phyloP scores from a whole-genome alignment of 306 rosid genomes.

The Dryas octopetala region DNA sequence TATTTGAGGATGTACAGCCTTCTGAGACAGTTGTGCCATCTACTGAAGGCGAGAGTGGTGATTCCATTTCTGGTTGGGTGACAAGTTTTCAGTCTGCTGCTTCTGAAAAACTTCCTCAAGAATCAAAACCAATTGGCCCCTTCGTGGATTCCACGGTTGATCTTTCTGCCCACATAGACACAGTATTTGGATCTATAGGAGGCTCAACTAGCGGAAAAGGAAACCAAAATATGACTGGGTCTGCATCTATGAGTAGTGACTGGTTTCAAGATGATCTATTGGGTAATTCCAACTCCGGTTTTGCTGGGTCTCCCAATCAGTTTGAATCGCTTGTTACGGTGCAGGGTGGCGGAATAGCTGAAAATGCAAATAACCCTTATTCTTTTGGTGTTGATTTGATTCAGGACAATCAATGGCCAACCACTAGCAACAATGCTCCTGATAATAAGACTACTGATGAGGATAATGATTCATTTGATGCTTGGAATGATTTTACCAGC shows the following conservation, averaged over 20 bases:
- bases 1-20: slow-evolving; percentile 58
- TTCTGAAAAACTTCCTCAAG: slow-evolving; percentile 40
- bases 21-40: slow-evolving; percentile 31
- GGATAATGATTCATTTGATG: slow-evolving; percentile 46
- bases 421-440: slow-evolving; percentile 36
- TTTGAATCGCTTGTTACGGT: slow-evolving; percentile 35
- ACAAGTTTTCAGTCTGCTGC: slow-evolving; percentile 59
- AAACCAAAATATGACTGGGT: slow-evolving; percentile 36
- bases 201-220: slow-evolving; percentile 36
- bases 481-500: slow-evolving; percentile 63
- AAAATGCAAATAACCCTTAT: slow-evolving; percentile 33
- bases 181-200: slow-evolving; percentile 37
- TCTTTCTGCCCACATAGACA: slow-evolving; percentile 36
- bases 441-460: slow-evolving; percentile 30
- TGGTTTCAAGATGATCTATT: slow-evolving; percentile 60
- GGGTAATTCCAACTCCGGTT: slow-evolving; percentile 42
- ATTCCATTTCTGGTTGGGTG: slow-evolving; percentile 72
- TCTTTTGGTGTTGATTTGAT: slow-evolving; percentile 45
- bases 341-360: slow-evolving; percentile 31
- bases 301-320: slow-evolving; percentile 38
- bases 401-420: slow-evolving; percentile 49
- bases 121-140: slow-evolving; percentile 41
- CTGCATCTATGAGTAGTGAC: slow-evolving; percentile 43
- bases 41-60: slow-evolving; percentile 40
- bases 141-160: slow-evolving; percentile 46